These are phyloP conservation scores for Paragyromitra xinjiangensis DNA, from an alignment of 495 filamentous ascomycete genomes.

Conservation along the genomic window DNA sequence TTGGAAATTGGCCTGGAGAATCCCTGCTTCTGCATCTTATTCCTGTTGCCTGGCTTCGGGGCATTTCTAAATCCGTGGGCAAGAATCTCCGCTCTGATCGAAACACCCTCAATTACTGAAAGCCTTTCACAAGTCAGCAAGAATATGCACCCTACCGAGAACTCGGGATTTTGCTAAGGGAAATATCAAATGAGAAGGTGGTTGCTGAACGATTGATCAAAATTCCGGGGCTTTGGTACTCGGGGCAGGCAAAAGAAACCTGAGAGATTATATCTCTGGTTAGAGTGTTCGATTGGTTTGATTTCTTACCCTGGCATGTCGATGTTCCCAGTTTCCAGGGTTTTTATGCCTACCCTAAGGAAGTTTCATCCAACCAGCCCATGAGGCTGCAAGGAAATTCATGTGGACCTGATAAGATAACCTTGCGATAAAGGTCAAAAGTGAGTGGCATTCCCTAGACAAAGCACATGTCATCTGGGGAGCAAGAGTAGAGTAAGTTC, in stretches of 20 bases:
- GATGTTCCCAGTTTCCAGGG: no score
- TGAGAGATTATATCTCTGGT: neutral
- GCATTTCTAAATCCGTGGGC: neutral
- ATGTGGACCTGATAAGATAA: no score
- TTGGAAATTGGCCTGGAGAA: neutral
- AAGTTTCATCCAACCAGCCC: no score
- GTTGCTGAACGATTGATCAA: neutral
- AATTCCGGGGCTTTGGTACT: neutral
- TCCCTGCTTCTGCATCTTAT: neutral
- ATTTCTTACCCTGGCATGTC: no score
- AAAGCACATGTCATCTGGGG: no score
- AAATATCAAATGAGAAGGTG: neutral
- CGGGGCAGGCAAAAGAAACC: neutral
- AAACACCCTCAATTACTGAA: neutral
- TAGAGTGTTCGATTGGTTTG: neutral
- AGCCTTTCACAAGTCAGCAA: neutral
- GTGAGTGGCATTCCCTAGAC: no score
- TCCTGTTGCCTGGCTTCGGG: neutral
- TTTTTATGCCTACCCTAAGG: no score
- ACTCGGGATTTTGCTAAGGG: neutral
- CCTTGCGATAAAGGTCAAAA: no score
- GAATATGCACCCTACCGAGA: neutral
- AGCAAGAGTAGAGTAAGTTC: no score
- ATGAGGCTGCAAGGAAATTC: no score
- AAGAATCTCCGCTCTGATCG: neutral